Base-by-base conservation (phyloP, 2,329 filamentous ascomycete species). In the Verticillium klebahnii region DNA sequence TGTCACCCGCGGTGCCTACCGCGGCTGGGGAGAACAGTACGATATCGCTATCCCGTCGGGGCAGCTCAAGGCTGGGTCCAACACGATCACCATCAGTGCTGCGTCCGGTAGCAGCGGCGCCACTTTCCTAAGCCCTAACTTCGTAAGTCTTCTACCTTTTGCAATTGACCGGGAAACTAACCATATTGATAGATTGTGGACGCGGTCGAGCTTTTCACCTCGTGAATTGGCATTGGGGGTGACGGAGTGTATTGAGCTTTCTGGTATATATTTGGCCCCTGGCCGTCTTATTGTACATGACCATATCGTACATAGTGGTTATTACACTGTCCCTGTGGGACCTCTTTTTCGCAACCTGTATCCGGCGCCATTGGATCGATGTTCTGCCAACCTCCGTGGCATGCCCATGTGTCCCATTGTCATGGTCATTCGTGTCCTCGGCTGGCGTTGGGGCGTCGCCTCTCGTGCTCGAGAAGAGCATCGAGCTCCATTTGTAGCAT, bases 1-100 rank as follows among this genome's bases (percentile, higher is more conserved):
- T 14, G 80, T 90, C 2, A 90, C 87, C 0, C 78, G 88, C 14
- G 88, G 87, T 12, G 85, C 85, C 0, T 90, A 89, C 68, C 77
- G 86, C 8, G 87, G 87, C 0, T 76, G 79, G 60, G 86, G 86
- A 5, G 87, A 90, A 67, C 80, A 89, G 6, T 90, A 90, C 68
- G 80, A 87, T 63, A 81, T 85, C 56, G 75, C 73, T n/a, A 82
- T 90, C 56, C 85, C 87, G 0, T 74, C 82, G 1, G 86, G 85
- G 0, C 86, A 78, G 2, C 77, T 90, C 56, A 78, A 83, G 8
- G 75, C 76, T n/a, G 88, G 87, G 0, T 73, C 73, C 8, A 90
- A 90, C 68, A 88, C 84, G n/a, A 82, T 90, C 59, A 85, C 80
- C 7, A 85, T 90, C 63, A 79, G 73, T 52, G 82, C 83, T 34